Base-by-base conservation (phyloP, 2,329 filamentous ascomycete genomes). In the Orbilia brochopaga region DNA sequence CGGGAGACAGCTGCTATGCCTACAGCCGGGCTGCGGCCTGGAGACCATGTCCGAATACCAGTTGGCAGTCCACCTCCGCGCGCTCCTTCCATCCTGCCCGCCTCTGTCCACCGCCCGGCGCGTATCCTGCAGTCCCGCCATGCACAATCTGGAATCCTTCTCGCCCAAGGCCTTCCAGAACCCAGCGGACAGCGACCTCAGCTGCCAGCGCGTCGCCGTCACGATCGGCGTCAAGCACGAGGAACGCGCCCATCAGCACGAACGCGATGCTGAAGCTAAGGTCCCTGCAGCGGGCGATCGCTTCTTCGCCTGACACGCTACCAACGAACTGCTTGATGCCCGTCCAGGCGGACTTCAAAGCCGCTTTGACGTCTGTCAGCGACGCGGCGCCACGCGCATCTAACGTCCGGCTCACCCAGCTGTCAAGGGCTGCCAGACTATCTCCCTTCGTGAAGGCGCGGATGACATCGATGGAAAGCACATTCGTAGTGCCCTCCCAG, bases 401-500 rank as follows among this genome's bases (percentile, higher is more conserved):
- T 10, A 77, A 54, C 19, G 73, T 75, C 61, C 74, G 59, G 40
- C 56, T 69, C 21, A 76, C 75, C 72, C 75, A 76, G 0, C 70
- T 40, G 11, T 73, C 52, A 32, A 77, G 75, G 3, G 76, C 78
- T 32, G 76, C 72, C 50, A 79, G 59, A 2, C 66, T 73, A 76
- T 78, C 67, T 1, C 75, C 76, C 62, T 75, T 73, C 63, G 80
- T 80, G 6, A 82, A 73, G 2, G 83, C 80, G 0, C 83, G 78
- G 27, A 83, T 78, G 3, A 83, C 78, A 73, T 85, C 83, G 42
- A 82, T 82, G 2, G 85, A 85, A 62, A 91, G 81, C 4, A 91
- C 87, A 75, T 90, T 88, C 0, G 88, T 90, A 0, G 89, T 91
- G 0, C 88, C 87, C 78, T 90, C 88, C 87, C 87, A 90, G 54